These are phyloP conservation scores for Chrysosporium queenslandicum DNA, from an alignment of 2,329 filamentous ascomycete genomes.

Conservation along the genomic window DNA sequence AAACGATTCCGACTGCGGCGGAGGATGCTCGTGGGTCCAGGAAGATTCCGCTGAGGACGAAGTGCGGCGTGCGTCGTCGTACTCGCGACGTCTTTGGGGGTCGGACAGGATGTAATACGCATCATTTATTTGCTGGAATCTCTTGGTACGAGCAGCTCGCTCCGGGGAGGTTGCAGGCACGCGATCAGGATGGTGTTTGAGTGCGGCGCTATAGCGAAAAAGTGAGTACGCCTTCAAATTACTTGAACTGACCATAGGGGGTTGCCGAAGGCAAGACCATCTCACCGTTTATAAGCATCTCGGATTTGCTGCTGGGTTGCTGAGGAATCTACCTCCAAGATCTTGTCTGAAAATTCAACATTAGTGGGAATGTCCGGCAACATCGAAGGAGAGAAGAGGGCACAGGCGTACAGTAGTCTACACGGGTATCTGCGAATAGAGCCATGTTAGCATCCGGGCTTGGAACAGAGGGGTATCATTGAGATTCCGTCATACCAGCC, in stretches of 20 bases:
- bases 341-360: conserved; percentile 48
- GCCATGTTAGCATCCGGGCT: not conserved
- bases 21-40: conserved; percentile 1
- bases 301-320: conserved; percentile 77
- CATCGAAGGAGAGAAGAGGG: not conserved
- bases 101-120: conserved; percentile 90
- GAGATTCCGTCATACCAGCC: not conserved
- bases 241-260: not conserved
- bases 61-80: conserved; percentile 59
- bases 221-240: not conserved
- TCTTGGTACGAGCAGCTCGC: conserved; percentile 66
- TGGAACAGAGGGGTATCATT: not conserved
- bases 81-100: conserved; percentile 63
- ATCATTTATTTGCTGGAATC: conserved; percentile 86
- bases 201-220: conserved; percentile 53
- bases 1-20: conserved; percentile 32
- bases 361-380: not conserved
- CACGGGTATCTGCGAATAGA: conserved; percentile 30
- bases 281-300: conserved; percentile 82
- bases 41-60: conserved; percentile 32
- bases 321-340: conserved; percentile 61
- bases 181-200: conserved; percentile 89
- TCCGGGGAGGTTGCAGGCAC: conserved; percentile 77
- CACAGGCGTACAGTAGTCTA: conserved; percentile 48
- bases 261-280: not conserved